These are phyloP conservation scores for Brettanomyces nanus DNA, from an alignment of 805 yeast species.

Conservation along the genomic window DNA sequence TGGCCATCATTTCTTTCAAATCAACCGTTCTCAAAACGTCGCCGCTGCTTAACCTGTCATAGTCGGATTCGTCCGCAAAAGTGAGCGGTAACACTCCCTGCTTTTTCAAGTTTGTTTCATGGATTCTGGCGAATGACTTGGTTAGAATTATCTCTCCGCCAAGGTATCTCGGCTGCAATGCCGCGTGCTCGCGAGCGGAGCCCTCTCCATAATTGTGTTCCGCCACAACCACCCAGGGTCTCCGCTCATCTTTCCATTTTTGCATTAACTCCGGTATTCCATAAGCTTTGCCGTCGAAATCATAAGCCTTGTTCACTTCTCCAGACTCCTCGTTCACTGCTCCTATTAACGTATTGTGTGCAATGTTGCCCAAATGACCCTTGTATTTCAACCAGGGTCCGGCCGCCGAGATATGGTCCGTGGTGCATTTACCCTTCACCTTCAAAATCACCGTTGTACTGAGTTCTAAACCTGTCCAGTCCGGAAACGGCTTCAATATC, in stretches of 20 bases:
- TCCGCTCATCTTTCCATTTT: slow-evolving; percentile 78
- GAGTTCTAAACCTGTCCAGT: slow-evolving; percentile 84
- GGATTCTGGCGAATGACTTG: slow-evolving; percentile 96
- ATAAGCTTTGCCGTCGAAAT: slow-evolving; percentile 66
- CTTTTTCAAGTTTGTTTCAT: slow-evolving; percentile 95
- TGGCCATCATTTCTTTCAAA: slow-evolving; percentile 65
- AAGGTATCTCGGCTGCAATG: slow-evolving; percentile 86
- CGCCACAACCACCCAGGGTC: slow-evolving; percentile 93
- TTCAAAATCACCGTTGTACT: slow-evolving; percentile 70
- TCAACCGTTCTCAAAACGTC: slow-evolving; percentile 73
- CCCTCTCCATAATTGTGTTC: slow-evolving; percentile 99
- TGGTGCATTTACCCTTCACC: slow-evolving; percentile 97
- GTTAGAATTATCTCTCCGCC: slow-evolving; percentile 87
- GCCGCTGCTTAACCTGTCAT: slow-evolving; percentile 70
- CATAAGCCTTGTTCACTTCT: slow-evolving; percentile 85
- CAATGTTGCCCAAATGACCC: slow-evolving; percentile 94
- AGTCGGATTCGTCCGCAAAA: slow-evolving; percentile 84
- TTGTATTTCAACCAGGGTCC: slow-evolving; percentile 98
- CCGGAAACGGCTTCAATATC: slow-evolving; percentile 76
- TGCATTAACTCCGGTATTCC: slow-evolving; percentile 95
- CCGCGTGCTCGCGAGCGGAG: slow-evolving; percentile 98
- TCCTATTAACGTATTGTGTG: slow-evolving; percentile 91
- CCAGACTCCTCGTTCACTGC: slow-evolving; percentile 97
- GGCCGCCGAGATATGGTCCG: slow-evolving; percentile 98
- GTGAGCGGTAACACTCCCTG: slow-evolving; percentile 96